Base-by-base conservation (phyloP, 345 rosid genomes). In the Lepidium sativum region DNA sequence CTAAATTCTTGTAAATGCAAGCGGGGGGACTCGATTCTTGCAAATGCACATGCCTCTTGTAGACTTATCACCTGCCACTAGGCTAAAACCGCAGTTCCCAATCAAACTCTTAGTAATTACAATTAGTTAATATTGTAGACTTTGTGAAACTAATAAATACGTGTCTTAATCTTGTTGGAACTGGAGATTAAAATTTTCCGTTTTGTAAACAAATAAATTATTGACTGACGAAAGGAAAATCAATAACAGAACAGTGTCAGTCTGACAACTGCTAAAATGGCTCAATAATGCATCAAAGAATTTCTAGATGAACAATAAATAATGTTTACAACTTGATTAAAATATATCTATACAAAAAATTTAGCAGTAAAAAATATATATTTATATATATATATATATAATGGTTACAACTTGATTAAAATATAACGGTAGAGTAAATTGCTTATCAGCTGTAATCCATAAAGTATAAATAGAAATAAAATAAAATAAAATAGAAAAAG, bases 381-480 rank as follows among this genome's bases (percentile, higher is more conserved):
- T n/a, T n/a, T 27, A 27, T 27, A 27, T 5, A 6, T 27, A 27
- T 27, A 4, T 1, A 49, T 23, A 23, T 6, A 42, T 16, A 15
- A 65, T 31, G 34, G 54, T 42, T 6, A 69, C 43, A 43, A 17
- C 15, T 32, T 60, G 10, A 33, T 61, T 16, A 9, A 41, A n/a
- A 50, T 15, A 51, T 9, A 34, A 8, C 14, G 17, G 23, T 21
- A 18, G 8, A 53, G 32, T 4, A 21, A 67, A 44, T 35, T 18
- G 16, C 34, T 44, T 34, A 23, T 33, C 25, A 42, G 34, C 43
- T 65, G 16, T 42, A 42, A 13, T 31, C 33, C 41, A 52, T 31
- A 40, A 40, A 42, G 5, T 21, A 54, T 0, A 32, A 20, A 54
- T 9, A 47, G 37, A 63, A 54, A 70, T 70, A 69, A 69, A 54